Conservation (phyloP, 331 rosid species). For the Phaseolus coccineus region DNA sequence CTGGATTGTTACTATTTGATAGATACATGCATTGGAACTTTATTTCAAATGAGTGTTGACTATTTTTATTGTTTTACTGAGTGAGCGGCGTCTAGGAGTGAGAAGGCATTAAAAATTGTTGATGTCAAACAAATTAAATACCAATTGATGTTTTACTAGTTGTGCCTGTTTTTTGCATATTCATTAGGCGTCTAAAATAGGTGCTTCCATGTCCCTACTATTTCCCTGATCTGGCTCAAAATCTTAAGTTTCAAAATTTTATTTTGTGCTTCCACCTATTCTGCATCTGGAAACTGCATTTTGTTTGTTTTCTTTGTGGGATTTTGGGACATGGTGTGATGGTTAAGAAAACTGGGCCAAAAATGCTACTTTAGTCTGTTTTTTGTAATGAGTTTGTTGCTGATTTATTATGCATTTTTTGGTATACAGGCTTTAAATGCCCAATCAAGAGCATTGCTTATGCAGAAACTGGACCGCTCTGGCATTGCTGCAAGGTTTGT, state of each 20-base stretch:
- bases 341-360: background rate
- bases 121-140: slow-evolving; percentile 7
- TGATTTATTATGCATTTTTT: slow-evolving; percentile 34
- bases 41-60: slow-evolving; percentile 8
- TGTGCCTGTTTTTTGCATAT: slow-evolving; percentile 2
- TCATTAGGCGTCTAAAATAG: background rate
- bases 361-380: background rate
- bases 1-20: slow-evolving; percentile 28
- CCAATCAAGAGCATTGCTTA: slow-evolving; percentile 94
- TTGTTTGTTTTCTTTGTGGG: background rate
- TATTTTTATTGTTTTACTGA: background rate
- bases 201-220: slow-evolving; percentile 2
- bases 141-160: slow-evolving; percentile 4
- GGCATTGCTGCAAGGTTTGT: slow-evolving; percentile 92
- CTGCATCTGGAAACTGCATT: background rate
- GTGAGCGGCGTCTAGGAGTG: slow-evolving; percentile 6
- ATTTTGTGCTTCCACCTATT: background rate
- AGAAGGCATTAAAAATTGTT: slow-evolving; percentile 12
- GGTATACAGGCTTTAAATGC: slow-evolving; percentile 84
- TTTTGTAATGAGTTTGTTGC: background rate
- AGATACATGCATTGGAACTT: slow-evolving; percentile 29
- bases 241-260: background rate
- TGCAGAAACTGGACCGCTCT: slow-evolving; percentile 96
- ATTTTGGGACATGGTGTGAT: background rate
- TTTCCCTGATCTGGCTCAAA: slow-evolving; percentile 10